Percentiles rank a stretch among this genome's conserved stretches.
phyloP scores from a whole-genome alignment of 2,329 filamentous ascomycete species.

The Achaetomium macrosporum region DNA sequence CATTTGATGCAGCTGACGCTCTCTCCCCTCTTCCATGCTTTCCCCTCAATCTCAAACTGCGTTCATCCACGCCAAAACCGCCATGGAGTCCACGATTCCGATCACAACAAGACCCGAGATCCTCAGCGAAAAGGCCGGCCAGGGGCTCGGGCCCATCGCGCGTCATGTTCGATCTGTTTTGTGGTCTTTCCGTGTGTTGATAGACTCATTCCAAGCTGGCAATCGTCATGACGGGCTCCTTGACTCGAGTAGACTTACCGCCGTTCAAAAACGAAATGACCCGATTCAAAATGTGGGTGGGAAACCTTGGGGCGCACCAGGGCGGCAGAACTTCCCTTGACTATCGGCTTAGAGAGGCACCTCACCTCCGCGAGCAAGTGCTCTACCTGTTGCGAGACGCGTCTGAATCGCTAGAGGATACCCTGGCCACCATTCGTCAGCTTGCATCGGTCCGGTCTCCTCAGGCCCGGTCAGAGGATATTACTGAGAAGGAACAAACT shows the following conservation, averaged over 20 bases:
- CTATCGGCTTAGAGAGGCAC: constrained; percentile 2
- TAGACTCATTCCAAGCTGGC: background rate
- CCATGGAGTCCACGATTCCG: background rate
- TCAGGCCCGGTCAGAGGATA: background rate
- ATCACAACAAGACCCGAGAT: no score
- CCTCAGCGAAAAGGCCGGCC: background rate
- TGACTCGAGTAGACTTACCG: background rate
- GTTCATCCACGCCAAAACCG: background rate
- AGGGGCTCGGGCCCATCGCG: background rate
- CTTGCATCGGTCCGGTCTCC: background rate
- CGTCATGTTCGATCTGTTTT: background rate
- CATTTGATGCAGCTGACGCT: background rate
- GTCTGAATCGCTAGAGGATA: background rate
- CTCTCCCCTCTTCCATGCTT: background rate
- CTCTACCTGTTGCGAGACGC: background rate
- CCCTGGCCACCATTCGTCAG: background rate
- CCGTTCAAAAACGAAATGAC: constrained; percentile 2
- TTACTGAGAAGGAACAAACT: background rate
- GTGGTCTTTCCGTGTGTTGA: background rate
- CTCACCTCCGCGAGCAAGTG: background rate
- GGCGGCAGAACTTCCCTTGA: background rate
- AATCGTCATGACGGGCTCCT: background rate
- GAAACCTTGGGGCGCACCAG: constrained; percentile 4
- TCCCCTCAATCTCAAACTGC: background rate
- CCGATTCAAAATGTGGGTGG: constrained; percentile 6